phyloP scores from a whole-genome alignment of 345 rosid species.

The Eucalyptus pumila region DNA sequence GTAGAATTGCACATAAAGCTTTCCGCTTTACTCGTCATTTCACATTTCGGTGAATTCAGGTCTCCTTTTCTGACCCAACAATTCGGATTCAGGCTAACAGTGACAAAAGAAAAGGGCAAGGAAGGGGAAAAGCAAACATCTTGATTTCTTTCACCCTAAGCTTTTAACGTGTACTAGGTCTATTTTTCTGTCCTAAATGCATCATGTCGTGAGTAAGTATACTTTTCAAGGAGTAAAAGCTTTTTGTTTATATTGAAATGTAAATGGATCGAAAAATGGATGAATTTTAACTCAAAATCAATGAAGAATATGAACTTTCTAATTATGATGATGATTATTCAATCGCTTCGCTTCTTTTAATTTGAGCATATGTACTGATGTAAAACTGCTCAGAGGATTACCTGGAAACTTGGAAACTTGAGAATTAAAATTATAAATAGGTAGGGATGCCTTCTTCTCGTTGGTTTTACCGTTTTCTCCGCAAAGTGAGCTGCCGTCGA shows the following conservation, averaged over 20 bases:
- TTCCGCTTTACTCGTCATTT: neutral
- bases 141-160: neutral
- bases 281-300: neutral
- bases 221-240: neutral
- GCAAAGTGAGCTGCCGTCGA: neutral
- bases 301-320: neutral
- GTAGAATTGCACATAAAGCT: neutral
- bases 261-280: neutral
- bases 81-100: neutral
- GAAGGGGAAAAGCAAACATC: neutral
- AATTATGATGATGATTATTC: neutral
- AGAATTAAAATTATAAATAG: neutral
- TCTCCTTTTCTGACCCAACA: neutral
- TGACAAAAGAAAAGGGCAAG: neutral
- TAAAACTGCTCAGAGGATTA: neutral
- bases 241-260: neutral
- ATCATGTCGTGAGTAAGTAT: neutral
- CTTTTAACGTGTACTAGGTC: neutral
- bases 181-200: neutral
- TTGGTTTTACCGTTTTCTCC: neutral
- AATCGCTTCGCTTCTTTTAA: neutral
- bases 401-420: neutral
- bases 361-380: neutral
- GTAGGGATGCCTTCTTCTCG: neutral
- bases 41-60: neutral